Percentiles rank a stretch among this genome's conserved stretches.
Evolutionary conservation across 1,284 basidiomycete genomes (phyloP).

Genomic region (Pseudozyma hubeiensis): DNA sequence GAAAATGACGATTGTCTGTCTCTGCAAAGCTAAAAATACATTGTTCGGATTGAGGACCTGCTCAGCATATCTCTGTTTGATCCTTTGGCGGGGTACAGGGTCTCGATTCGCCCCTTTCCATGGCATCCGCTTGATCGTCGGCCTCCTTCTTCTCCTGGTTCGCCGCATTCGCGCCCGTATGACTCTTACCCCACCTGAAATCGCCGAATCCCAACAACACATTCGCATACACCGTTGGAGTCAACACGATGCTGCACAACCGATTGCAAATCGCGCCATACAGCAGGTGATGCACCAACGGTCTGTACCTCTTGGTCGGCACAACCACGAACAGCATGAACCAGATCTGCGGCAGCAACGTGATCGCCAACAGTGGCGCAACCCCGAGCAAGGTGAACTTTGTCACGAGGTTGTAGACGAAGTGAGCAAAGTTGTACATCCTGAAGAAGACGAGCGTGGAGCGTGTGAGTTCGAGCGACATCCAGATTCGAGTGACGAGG

Average conservation of each 20-base stretch:
- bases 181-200: slow-evolving; percentile 33
- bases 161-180: slow-evolving; percentile 25
- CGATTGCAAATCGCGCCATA: slow-evolving; percentile 28
- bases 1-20: too few species aligned
- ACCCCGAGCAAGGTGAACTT: slow-evolving; percentile 24
- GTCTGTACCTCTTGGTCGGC: slow-evolving; percentile 21
- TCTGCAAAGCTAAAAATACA: too few species aligned
- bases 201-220: slow-evolving; percentile 34
- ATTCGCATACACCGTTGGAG: slow-evolving; percentile 34
- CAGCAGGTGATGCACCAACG: slow-evolving; percentile 14
- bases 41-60: too few species aligned
- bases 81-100: slow-evolving; percentile 19
- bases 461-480: slow-evolving; percentile 23
- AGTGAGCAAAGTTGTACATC: slow-evolving; percentile 35
- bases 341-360: slow-evolving; percentile 37
- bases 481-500: slow-evolving; percentile 29
- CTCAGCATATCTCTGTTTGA: slow-evolving; percentile 21
- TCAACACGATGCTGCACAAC: slow-evolving; percentile 22
- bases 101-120: slow-evolving; percentile 19
- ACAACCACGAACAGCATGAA: slow-evolving; percentile 27
- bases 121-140: slow-evolving; percentile 1
- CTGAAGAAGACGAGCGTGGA: slow-evolving; percentile 33
- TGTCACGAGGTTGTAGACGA: slow-evolving; percentile 25
- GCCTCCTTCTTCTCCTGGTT: slow-evolving; percentile 1
- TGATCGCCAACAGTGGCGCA: slow-evolving; percentile 25